Conservation (phyloP, 768 basidiomycete genomes). For the Panaeolus cyanescens region DNA sequence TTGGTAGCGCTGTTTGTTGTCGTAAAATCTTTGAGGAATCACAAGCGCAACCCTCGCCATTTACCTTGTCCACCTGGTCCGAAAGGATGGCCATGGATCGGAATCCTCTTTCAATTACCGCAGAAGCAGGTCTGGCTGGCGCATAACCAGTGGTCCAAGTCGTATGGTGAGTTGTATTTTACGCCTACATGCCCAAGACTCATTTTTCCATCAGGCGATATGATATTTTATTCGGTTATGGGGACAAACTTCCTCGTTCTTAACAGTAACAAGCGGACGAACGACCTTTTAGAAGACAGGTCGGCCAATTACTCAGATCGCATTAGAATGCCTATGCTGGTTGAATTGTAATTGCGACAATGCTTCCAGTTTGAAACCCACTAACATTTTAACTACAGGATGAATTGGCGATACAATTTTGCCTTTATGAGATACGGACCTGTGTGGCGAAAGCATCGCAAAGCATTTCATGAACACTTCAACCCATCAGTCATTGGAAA, state of each 20-base stretch:
- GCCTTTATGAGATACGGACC: constrained; percentile 52
- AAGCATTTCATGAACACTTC: constrained; percentile 54
- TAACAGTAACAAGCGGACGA: constrained; percentile 43
- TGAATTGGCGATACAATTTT: constrained; percentile 51
- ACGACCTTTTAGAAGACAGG: constrained; percentile 58
- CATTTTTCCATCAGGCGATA: constrained; percentile 38
- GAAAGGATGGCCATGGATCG: constrained; percentile 48
- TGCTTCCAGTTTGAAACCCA: neutral
- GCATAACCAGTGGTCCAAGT: constrained; percentile 41
- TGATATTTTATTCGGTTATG: constrained; percentile 54
- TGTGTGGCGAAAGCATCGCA: constrained; percentile 51
- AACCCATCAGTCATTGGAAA: constrained; percentile 39
- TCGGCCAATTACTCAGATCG: constrained; percentile 60
- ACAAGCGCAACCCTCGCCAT: constrained; percentile 20
- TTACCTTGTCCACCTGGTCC: constrained; percentile 58
- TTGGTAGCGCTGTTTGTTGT: constrained; percentile 16
- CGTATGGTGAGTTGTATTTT: constrained; percentile 34
- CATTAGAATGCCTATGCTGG: constrained; percentile 46
- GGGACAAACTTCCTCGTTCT: constrained; percentile 42
- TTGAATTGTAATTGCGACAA: constrained; percentile 39
- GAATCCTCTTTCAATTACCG: constrained; percentile 52
- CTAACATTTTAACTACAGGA: constrained; percentile 16
- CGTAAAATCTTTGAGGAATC: constrained; percentile 22
- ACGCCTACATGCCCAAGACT: neutral
- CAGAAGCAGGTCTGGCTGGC: constrained; percentile 34